Evolutionary conservation across 192 early-diverging fungal species (phyloP).

Genomic region (Geranomyces variabilis): DNA sequence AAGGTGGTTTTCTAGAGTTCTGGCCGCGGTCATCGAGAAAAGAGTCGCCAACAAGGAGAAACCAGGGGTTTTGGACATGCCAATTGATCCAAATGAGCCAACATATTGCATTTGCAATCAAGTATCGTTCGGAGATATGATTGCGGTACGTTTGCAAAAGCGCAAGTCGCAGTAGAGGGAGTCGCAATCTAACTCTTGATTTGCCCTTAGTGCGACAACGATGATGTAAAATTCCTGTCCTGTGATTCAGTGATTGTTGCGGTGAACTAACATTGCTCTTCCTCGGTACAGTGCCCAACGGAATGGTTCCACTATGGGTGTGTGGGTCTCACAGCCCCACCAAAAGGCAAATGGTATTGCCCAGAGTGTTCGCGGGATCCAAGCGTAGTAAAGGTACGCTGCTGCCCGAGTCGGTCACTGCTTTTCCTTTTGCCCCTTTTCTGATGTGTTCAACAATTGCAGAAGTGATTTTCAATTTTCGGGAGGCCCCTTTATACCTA

Average conservation of each 20-base stretch:
- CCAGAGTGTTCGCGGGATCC: constrained; percentile 60
- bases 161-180: neutral
- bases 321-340: constrained; percentile 82
- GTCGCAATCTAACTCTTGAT: neutral
- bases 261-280: neutral
- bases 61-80: constrained; percentile 48
- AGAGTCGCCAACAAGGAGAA: constrained; percentile 19
- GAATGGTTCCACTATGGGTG: constrained; percentile 98
- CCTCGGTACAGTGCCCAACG: constrained; percentile 65
- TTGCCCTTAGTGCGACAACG: constrained; percentile 65
- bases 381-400: no score
- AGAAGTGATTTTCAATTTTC: no score
- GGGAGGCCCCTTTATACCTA: no score
- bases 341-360: constrained; percentile 96
- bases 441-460: no score
- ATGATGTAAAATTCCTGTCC: constrained; percentile 62
- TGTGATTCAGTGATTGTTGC: neutral
- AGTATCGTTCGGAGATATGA: constrained; percentile 97
- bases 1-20: neutral
- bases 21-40: neutral
- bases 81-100: constrained; percentile 96
- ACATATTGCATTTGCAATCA: constrained; percentile 95
- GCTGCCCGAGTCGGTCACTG: no score
- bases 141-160: constrained; percentile 53
- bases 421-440: no score